Base-by-base conservation (phyloP, 2,329 filamentous ascomycete genomes). In the Alternaria angustiovoidea region DNA sequence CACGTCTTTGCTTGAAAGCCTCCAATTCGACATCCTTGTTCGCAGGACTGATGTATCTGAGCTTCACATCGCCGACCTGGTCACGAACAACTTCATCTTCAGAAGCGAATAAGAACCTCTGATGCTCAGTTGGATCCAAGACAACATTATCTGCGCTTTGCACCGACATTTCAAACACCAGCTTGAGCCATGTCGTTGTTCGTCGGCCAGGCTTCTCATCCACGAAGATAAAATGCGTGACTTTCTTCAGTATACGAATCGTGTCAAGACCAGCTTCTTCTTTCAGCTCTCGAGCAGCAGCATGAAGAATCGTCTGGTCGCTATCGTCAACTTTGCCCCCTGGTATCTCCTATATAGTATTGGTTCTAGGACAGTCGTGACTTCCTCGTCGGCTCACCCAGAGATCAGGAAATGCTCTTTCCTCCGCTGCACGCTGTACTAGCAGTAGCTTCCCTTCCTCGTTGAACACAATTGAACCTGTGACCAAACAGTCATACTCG, bases 261-360 rank as follows among this genome's bases (percentile, higher is more conserved):
- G 84, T 81, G 43, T 74, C 74, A 22, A 87, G 71, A 0, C 84
- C 84, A 0, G 81, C 81, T 66, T 87, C 85, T 68, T 87, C 85
- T 42, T 80, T 78, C 11, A 85, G 71, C 63, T 86, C 84, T 7
- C 84, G 79, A 9, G 77, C 84, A 2, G 82, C 81, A 1, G 80
- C 81, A 51, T 84, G 80, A 1, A 86, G 70, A 34, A 87, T 75
- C 0, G 81, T 84, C 14, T 75, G 67, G 59, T 87, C 84, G 0
- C 71, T 72, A 11, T 74, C 66, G 38, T 86, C 84, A 28, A 78
- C 77, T 12, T 79, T 80, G 3, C 85, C 85, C 7, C 85, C 84
- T 3, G 85, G 84, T 1, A 83, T 76, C 64, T 87, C 85, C 84
- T 84, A 32, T 11, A 36, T 42, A 4, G 11, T 44, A 38, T 69